Evolutionary conservation across 2,329 filamentous ascomycete genomes (phyloP).

Genomic region (Apiospora kogelbergensis): DNA sequence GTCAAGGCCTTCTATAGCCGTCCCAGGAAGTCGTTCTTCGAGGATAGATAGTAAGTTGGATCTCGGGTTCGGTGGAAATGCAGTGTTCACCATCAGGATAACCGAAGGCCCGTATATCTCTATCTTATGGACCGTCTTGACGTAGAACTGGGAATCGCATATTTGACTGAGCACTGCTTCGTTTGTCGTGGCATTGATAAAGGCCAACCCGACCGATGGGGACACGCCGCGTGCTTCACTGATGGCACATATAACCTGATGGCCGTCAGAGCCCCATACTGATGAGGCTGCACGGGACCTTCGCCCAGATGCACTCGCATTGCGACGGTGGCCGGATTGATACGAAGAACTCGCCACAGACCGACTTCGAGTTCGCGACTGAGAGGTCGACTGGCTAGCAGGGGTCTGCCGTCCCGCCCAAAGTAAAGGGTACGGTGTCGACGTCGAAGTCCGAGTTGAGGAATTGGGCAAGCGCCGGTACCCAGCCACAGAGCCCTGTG

Average conservation of each 20-base stretch:
- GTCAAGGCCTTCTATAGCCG: slow-evolving; percentile 65
- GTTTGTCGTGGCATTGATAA: slow-evolving; percentile 82
- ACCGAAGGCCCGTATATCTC: slow-evolving; percentile 76
- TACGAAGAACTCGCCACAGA: slow-evolving; percentile 29
- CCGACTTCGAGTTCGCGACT: slow-evolving; percentile 21
- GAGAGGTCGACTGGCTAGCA: slow-evolving; percentile 28
- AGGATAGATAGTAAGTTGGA: slow-evolving; percentile 76
- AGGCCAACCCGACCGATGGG: slow-evolving; percentile 80
- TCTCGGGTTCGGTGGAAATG: slow-evolving; percentile 62
- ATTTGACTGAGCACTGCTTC: slow-evolving; percentile 88
- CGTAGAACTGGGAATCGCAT: slow-evolving; percentile 89
- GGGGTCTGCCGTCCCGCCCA: slow-evolving; percentile 22
- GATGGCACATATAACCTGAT: slow-evolving; percentile 84
- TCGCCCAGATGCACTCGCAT: slow-evolving; percentile 39
- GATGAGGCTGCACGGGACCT: slow-evolving; percentile 43
- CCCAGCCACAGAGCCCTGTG: slow-evolving; percentile 10
- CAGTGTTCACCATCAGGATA: slow-evolving; percentile 74
- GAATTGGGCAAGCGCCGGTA: slow-evolving; percentile 13
- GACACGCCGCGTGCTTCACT: slow-evolving; percentile 85
- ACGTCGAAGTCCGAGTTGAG: slow-evolving; percentile 18
- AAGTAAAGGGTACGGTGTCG: slow-evolving; percentile 19
- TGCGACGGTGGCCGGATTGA: slow-evolving; percentile 24
- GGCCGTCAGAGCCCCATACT: slow-evolving; percentile 49
- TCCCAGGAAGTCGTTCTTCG: slow-evolving; percentile 66
- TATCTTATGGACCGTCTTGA: slow-evolving; percentile 84